Evolutionary conservation across 352 stramenopile species (phyloP).

Genomic region (Pythium coloratum): DNA sequence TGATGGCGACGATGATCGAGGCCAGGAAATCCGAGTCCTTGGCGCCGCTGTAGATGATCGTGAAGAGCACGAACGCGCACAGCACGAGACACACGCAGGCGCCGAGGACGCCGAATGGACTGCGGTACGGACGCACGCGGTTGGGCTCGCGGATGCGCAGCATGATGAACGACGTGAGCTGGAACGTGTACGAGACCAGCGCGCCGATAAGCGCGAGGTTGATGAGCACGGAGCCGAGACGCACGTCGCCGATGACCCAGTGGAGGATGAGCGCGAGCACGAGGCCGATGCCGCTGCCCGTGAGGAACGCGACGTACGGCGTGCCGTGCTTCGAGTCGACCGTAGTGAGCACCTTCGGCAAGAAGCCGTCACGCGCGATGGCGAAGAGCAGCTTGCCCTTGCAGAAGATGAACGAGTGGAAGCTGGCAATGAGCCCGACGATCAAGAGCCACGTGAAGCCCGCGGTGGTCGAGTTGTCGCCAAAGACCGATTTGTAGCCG

Average conservation of each 20-base stretch:
- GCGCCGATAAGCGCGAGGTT: conserved; percentile 61
- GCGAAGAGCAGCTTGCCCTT: conserved; percentile 63
- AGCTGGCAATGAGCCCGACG: conserved; percentile 57
- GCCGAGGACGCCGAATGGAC: conserved; percentile 53
- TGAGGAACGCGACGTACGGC: conserved; percentile 44
- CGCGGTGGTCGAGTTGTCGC: conserved; percentile 55
- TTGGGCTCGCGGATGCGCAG: conserved; percentile 52
- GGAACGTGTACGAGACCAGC: conserved; percentile 67
- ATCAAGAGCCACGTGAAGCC: conserved; percentile 69
- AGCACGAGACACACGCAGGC: conserved; percentile 51
- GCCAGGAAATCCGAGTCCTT: conserved; percentile 59
- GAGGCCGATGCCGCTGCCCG: conserved; percentile 40
- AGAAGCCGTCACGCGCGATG: conserved; percentile 62
- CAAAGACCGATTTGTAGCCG: conserved; percentile 74
- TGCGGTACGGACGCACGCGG: conserved; percentile 50
- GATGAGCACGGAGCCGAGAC: conserved; percentile 63
- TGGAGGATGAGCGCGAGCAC: conserved; percentile 51
- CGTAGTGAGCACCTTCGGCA: conserved; percentile 57
- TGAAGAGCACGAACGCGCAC: conserved; percentile 43
- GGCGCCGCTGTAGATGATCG: conserved; percentile 65
- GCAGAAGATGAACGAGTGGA: conserved; percentile 74
- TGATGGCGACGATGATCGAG: conserved; percentile 45
- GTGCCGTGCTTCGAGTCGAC: conserved; percentile 43
- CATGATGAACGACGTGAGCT: conserved; percentile 62
- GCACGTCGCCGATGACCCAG: conserved; percentile 57